A percentile compares a stretch with the other conserved stretches of the same genome.
Evolutionary conservation across 2,329 filamentous ascomycete species (phyloP).

Genomic region (Colletotrichum sidae): DNA sequence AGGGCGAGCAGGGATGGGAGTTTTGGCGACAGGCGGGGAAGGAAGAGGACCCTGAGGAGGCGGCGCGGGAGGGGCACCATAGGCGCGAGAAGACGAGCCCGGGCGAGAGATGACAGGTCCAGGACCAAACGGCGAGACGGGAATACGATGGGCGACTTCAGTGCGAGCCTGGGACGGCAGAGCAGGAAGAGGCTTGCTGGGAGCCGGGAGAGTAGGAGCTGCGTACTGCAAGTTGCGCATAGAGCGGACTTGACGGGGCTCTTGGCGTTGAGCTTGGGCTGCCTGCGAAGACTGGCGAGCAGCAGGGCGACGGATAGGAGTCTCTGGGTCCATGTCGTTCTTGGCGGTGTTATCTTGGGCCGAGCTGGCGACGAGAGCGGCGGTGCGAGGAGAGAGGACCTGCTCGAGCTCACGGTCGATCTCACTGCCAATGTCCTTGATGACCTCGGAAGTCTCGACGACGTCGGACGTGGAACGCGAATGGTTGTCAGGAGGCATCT

Average conservation of each 20-base stretch:
- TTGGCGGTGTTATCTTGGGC: neutral
- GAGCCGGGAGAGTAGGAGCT: slow-evolving; percentile 17
- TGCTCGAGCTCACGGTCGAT: slow-evolving; percentile 29
- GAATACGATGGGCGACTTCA: neutral
- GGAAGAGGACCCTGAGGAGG: neutral
- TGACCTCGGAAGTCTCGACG: slow-evolving; percentile 24
- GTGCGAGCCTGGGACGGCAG: slow-evolving; percentile 1
- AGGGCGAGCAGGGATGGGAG: slow-evolving; percentile 1
- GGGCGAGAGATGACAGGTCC: slow-evolving; percentile 2
- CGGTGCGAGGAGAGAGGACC: slow-evolving; percentile 19
- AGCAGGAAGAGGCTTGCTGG: slow-evolving; percentile 30
- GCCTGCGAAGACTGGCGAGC: no score
- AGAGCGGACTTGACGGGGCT: slow-evolving; percentile 15
- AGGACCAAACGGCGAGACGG: slow-evolving; percentile 9
- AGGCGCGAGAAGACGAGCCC: slow-evolving; percentile 4
- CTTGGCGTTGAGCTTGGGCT: no score
- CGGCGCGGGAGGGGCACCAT: neutral
- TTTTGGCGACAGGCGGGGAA: neutral
- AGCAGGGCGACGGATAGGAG: slow-evolving; percentile 20
- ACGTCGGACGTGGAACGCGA: neutral
- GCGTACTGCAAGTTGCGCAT: slow-evolving; percentile 16
- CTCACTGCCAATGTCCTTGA: slow-evolving; percentile 30
- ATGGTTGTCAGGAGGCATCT: neutral
- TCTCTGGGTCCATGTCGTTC: slow-evolving; percentile 5
- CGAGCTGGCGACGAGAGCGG: neutral